A percentile compares a stretch with the other conserved stretches of the same genome.
These are phyloP conservation scores for Trichoderma arundinaceum DNA, from an alignment of 2,329 filamentous ascomycete genomes.

Conservation along the genomic window DNA sequence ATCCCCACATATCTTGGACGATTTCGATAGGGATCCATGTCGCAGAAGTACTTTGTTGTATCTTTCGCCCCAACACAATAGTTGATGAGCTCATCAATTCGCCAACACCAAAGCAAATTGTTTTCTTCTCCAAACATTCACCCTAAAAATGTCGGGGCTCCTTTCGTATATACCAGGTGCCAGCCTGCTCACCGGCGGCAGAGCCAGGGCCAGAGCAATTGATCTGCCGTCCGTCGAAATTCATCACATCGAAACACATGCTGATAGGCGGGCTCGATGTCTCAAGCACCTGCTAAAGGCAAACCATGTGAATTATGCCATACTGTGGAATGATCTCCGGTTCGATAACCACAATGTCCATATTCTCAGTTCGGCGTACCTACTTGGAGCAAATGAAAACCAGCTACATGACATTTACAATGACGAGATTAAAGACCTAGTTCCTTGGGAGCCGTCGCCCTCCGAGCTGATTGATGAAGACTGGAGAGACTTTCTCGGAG, in stretches of 20 bases:
- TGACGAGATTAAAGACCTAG: constrained; percentile 70
- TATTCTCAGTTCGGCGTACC: constrained; percentile 81
- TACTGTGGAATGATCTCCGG: constrained; percentile 75
- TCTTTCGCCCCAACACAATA: constrained; percentile 24
- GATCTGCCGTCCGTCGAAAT: constrained; percentile 71
- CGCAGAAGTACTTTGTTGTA: constrained; percentile 2
- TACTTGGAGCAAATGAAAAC: constrained; percentile 75
- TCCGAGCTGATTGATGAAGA: constrained; percentile 82
- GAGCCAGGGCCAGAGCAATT: constrained; percentile 48
- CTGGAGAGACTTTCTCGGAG: constrained; percentile 84
- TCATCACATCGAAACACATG: constrained; percentile 78
- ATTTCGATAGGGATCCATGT: constrained; percentile 17
- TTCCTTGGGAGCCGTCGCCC: constrained; percentile 83
- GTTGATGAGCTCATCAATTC: constrained; percentile 7
- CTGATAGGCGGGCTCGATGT: constrained; percentile 79
- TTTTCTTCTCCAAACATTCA: not conserved
- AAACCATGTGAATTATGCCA: constrained; percentile 88
- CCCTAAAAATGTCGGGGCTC: constrained; percentile 43
- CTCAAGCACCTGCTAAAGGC: constrained; percentile 90
- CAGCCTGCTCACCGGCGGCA: constrained; percentile 39
- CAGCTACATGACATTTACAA: constrained; percentile 85
- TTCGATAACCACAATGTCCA: constrained; percentile 87
- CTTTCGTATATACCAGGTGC: constrained; percentile 44
- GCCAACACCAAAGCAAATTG: not conserved
- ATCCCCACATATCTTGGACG: constrained; percentile 19